Conservation (phyloP, 257 asterid species). For the Perilla frutescens region DNA sequence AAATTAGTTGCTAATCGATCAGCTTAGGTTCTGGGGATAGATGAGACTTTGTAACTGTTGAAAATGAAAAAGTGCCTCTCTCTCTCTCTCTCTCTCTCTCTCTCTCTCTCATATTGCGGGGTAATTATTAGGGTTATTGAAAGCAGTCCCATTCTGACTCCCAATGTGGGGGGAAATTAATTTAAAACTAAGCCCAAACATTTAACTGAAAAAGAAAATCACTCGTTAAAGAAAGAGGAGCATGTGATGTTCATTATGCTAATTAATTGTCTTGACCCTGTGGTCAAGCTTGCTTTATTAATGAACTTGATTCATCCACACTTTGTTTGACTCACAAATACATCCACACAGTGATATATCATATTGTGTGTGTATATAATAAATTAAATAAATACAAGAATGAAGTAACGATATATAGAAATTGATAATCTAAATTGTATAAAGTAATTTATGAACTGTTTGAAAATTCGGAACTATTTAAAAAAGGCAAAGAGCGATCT, state of each 20-base stretch:
- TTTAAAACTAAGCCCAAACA: constrained; percentile 22
- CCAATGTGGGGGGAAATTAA: constrained; percentile 40
- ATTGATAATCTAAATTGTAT: no score
- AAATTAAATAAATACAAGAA: no score
- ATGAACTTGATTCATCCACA: no score
- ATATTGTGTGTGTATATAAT: background rate
- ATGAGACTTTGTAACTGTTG: constrained; percentile 35
- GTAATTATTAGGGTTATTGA: constrained; percentile 49
- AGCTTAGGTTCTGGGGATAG: constrained; percentile 44
- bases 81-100: constrained; percentile 31
- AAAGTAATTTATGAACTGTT: no score
- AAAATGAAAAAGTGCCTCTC: background rate
- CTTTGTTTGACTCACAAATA: constrained; percentile 10
- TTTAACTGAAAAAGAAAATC: constrained; percentile 27
- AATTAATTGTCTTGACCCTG: constrained; percentile 61
- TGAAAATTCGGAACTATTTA: no score
- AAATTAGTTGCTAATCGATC: constrained; percentile 21
- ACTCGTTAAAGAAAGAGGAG: constrained; percentile 31
- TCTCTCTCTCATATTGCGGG: constrained; percentile 32
- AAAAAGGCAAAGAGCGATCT: no score
- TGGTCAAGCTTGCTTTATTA: constrained; percentile 43
- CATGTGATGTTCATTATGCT: constrained; percentile 70
- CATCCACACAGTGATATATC: background rate
- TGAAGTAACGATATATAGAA: no score
- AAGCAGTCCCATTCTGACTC: constrained; percentile 48